These are phyloP conservation scores for Funneliformis caledonium DNA, from an alignment of 371 early-diverging fungal genomes.

Conservation along the genomic window DNA sequence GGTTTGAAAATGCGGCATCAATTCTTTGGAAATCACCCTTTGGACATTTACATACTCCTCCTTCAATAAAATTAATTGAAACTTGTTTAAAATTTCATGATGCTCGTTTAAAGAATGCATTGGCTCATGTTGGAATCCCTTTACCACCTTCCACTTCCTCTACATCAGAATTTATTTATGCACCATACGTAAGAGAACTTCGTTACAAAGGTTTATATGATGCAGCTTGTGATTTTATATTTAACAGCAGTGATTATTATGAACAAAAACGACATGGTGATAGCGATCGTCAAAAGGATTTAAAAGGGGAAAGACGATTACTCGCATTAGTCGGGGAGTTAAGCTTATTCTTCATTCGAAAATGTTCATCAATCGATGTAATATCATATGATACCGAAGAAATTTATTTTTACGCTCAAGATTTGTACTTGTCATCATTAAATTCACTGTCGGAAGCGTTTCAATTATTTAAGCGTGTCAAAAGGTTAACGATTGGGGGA, in stretches of 20 bases:
- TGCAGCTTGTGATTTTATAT: not conserved
- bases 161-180: not conserved
- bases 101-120: not conserved
- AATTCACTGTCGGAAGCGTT: not conserved
- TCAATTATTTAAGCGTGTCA: not conserved
- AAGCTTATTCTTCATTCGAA: not conserved
- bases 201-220: not conserved
- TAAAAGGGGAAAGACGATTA: not conserved
- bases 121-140: not conserved
- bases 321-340: not conserved
- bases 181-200: not conserved
- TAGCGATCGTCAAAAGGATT: not conserved
- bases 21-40: conserved; percentile 28
- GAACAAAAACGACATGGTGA: not conserved
- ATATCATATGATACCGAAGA: not conserved
- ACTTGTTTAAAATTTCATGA: not conserved
- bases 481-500: not conserved
- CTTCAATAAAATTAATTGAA: not conserved
- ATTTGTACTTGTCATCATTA: not conserved
- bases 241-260: not conserved
- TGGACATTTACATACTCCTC: not conserved
- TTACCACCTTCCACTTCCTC: not conserved
- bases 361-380: not conserved
- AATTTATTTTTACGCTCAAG: not conserved
- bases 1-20: conserved; percentile 21